Evolutionary conservation across 163 green algal species (phyloP), one percentile per base, ranked within the genome.

Genomic region (Prototheca stagnorum): DNA sequence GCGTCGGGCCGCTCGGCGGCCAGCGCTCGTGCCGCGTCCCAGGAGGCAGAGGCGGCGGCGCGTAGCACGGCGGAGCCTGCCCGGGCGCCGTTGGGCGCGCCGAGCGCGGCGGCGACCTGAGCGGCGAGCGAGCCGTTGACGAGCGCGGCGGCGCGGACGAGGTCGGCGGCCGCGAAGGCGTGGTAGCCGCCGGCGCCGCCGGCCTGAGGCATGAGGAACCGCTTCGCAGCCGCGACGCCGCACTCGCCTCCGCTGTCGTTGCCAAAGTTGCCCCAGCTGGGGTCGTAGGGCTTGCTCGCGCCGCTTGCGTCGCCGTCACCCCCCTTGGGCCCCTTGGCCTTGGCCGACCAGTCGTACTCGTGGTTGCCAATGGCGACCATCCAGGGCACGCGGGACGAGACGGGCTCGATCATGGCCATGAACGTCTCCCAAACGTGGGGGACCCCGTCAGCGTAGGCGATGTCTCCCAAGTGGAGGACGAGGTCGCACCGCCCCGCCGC

Each of bases 181-280:
- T n/a, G n/a, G n/a, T n/a, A n/a, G n/a, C n/a, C n/a, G n/a, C n/a
- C n/a, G n/a, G n/a, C n/a, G n/a, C n/a, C n/a, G n/a, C n/a, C n/a
- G n/a, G n/a, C n/a, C n/a, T n/a, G n/a, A n/a, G 59, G 59, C 63
- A 67, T 68, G 17, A 31, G 23, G 40, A 72, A 74, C 24, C 50
- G 57, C 26, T 25, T 34, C 19, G 54, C 47, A 22, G 58, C 54
- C 9, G 80, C 65, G 34, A 80, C 67, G 5, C 82, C 80, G 54
- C 82, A 92, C 63, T 92, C 82, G 27, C 82, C 82, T n/a, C 71
- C 68, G 17, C 46, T 74, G 49, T 92, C 78, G 37, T 74, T 70
- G 45, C 50, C 74, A 41, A 62, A 83, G 51, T 82, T 81, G 17
- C 70, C 69, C 74, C 72, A 84, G 31, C 59, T 44, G 4, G 78